Evolutionary conservation across 306 rosid species (phyloP).

Genomic region (Citrullus colocynthis): DNA sequence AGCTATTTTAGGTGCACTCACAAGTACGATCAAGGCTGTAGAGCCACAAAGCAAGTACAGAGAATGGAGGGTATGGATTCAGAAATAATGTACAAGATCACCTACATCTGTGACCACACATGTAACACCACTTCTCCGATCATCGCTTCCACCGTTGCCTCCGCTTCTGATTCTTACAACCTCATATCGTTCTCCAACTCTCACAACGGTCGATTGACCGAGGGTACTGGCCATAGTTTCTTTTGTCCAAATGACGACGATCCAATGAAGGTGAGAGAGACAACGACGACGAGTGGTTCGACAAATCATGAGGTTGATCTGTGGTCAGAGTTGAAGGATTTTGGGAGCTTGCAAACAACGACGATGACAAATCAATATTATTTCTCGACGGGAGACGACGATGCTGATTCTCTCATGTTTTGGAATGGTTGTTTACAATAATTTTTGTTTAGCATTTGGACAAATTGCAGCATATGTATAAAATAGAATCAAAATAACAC

Average conservation of each 20-base stretch:
- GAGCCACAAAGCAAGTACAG: slow-evolving; percentile 62
- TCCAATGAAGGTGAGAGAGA: background rate
- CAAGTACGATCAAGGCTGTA: slow-evolving; percentile 54
- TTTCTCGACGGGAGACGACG: background rate
- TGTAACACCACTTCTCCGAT: slow-evolving; percentile 16
- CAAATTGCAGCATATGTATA: background rate
- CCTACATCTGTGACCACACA: slow-evolving; percentile 67
- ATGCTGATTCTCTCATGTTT: background rate
- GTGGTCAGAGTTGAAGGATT: background rate
- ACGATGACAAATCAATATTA: background rate
- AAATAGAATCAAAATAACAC: background rate
- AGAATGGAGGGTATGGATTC: slow-evolving; percentile 25
- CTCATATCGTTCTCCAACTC: background rate
- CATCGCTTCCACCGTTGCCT: background rate
- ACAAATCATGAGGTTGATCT: background rate
- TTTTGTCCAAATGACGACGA: background rate
- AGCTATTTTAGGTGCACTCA: slow-evolving; percentile 66
- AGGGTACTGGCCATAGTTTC: background rate
- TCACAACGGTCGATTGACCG: background rate
- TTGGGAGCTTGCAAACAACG: background rate
- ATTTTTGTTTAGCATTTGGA: background rate
- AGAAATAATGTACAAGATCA: slow-evolving; percentile 21
- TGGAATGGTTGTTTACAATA: background rate
- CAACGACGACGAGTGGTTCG: background rate
- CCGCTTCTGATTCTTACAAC: background rate